These are phyloP conservation scores for Candida broadrunensis DNA, from an alignment of 805 yeast species.

Conservation along the genomic window DNA sequence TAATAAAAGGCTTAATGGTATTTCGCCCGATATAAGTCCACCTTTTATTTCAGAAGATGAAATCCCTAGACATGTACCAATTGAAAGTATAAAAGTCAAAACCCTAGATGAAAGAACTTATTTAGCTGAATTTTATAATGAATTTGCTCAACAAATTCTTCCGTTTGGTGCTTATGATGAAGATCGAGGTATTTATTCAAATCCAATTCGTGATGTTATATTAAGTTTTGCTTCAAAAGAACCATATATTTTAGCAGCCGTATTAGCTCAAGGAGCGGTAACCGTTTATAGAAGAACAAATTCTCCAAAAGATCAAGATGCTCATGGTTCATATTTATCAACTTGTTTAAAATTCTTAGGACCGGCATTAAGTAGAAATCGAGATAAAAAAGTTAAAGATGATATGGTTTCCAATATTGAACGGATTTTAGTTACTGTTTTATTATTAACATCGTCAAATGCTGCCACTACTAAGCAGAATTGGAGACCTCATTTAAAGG, in stretches of 20 bases:
- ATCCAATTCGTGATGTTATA: slow-evolving; percentile 63
- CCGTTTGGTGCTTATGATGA: slow-evolving; percentile 37
- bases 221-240: slow-evolving; percentile 60
- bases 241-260: slow-evolving; percentile 64
- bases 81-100: slow-evolving; percentile 25
- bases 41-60: slow-evolving; percentile 2
- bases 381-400: slow-evolving; percentile 8
- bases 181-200: slow-evolving; percentile 19
- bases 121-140: slow-evolving; percentile 32
- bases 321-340: slow-evolving; percentile 61
- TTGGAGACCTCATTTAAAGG: slow-evolving; percentile 65
- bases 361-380: slow-evolving; percentile 29
- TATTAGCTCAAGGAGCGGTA: slow-evolving; percentile 71
- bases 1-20: neutral
- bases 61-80: slow-evolving; percentile 24
- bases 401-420: slow-evolving; percentile 47
- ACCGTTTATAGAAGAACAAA: slow-evolving; percentile 42
- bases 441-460: slow-evolving; percentile 60
- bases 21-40: neutral
- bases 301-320: slow-evolving; percentile 14
- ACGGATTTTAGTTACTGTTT: slow-evolving; percentile 61
- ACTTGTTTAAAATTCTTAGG: slow-evolving; percentile 59
- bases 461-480: slow-evolving; percentile 51
- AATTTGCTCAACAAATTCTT: slow-evolving; percentile 32
- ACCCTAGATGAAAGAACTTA: slow-evolving; percentile 27